Percentiles rank a stretch among this genome's conserved stretches.
Conservation (phyloP, 495 filamentous ascomycete genomes). For the Penicillium subrubescens region DNA sequence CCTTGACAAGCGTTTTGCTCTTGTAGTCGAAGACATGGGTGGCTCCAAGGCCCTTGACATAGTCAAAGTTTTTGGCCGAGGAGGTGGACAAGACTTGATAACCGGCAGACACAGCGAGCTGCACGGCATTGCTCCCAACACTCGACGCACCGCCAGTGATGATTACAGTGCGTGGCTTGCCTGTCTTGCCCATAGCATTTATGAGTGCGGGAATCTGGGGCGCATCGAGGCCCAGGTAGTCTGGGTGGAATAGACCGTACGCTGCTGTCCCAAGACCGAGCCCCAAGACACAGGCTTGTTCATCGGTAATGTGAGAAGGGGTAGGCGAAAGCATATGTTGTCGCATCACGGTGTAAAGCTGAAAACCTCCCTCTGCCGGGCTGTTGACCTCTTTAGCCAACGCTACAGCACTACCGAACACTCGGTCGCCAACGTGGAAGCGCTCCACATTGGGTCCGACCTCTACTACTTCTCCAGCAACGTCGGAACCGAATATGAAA, state of each 20-base stretch:
- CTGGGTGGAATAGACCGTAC: constrained; percentile 24
- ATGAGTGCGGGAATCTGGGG: neutral
- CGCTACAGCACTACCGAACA: constrained; percentile 34
- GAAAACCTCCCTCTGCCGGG: constrained; percentile 43
- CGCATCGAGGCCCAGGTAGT: constrained; percentile 10
- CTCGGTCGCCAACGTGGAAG: constrained; percentile 47
- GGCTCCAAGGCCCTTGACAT: constrained; percentile 56
- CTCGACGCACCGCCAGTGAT: constrained; percentile 67
- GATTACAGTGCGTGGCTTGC: neutral
- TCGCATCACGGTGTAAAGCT: constrained; percentile 42
- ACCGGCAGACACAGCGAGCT: constrained; percentile 58
- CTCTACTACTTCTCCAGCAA: constrained; percentile 43
- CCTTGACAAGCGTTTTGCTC: constrained; percentile 29
- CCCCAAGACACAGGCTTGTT: constrained; percentile 41
- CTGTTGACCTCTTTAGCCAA: constrained; percentile 10
- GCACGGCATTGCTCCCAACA: constrained; percentile 66
- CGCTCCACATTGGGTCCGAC: constrained; percentile 35
- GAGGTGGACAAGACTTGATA: constrained; percentile 58
- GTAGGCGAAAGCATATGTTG: constrained; percentile 40
- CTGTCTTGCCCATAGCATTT: neutral
- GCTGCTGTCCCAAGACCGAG: constrained; percentile 20
- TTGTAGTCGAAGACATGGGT: constrained; percentile 61
- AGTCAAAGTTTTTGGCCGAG: constrained; percentile 53
- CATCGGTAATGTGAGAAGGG: constrained; percentile 46
- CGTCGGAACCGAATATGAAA: constrained; percentile 41